Conservation (phyloP, 192 early-diverging fungal genomes). For the Umbelopsis vinacea region DNA sequence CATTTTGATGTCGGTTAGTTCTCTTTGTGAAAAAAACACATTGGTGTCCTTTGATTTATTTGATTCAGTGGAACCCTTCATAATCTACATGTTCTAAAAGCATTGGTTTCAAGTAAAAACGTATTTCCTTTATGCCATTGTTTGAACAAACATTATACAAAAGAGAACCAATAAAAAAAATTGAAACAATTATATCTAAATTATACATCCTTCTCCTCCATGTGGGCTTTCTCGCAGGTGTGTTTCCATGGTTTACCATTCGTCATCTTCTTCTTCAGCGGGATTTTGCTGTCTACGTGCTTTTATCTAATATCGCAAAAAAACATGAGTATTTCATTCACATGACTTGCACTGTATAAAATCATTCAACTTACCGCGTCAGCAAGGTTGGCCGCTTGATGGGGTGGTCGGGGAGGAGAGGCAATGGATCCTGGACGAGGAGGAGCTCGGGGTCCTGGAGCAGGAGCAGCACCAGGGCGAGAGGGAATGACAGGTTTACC, state of each 20-base stretch:
- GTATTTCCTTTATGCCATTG: neutral
- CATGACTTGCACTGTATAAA: neutral
- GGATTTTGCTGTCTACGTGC: conserved; percentile 22
- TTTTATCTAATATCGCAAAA: conserved; percentile 8
- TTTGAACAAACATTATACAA: conserved; percentile 3
- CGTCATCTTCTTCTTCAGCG: conserved; percentile 34
- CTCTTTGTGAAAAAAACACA: too few relatives aligned
- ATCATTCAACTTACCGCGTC: conserved; percentile 42
- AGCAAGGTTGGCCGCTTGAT: conserved; percentile 41
- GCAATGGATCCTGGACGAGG: conserved; percentile 31
- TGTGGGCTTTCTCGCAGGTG: neutral
- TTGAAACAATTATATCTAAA: neutral
- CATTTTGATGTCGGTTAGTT: too few relatives aligned
- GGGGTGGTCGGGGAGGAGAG: conserved; percentile 20
- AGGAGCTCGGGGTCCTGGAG: conserved; percentile 34
- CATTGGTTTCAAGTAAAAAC: too few relatives aligned
- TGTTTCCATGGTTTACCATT: conserved; percentile 20
- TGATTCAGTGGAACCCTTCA: too few relatives aligned
- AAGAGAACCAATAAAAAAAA: neutral
- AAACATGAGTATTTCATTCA: neutral
- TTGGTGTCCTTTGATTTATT: too few relatives aligned
- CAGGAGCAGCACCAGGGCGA: conserved; percentile 31
- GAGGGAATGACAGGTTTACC: conserved; percentile 46
- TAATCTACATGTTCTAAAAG: neutral
- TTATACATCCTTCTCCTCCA: conserved; percentile 10